Percentiles rank a stretch among this genome's conserved stretches.
Conservation (phyloP, 176 grass and related monocot genomes). For the Bolboschoenus planiculmis region DNA sequence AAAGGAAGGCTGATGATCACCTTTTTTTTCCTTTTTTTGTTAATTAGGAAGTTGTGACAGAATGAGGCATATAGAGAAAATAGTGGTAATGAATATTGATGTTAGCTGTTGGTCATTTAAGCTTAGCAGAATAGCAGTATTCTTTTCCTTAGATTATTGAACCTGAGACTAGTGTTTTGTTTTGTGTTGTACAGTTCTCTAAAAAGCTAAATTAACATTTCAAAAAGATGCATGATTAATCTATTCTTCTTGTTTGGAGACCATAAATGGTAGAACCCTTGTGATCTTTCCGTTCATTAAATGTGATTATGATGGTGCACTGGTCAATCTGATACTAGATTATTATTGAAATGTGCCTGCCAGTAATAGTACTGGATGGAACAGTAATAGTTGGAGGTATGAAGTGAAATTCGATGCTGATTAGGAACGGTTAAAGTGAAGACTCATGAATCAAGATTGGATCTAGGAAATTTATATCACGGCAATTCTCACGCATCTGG, state of each 20-base stretch:
- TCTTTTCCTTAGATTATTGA: constrained; percentile 57
- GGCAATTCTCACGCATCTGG: background rate
- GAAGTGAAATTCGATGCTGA: background rate
- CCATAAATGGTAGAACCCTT: constrained; percentile 27
- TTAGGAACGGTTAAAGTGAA: background rate
- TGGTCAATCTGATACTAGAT: constrained; percentile 14
- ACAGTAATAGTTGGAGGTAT: constrained; percentile 3
- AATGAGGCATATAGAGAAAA: constrained; percentile 42
- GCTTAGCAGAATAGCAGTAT: constrained; percentile 49
- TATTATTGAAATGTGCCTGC: constrained; percentile 26
- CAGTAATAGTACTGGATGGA: constrained; percentile 29
- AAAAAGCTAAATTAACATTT: constrained; percentile 42
- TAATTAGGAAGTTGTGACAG: constrained; percentile 34
- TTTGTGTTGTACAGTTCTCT: constrained; percentile 63
- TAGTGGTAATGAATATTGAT: constrained; percentile 34
- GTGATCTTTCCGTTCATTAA: constrained; percentile 37
- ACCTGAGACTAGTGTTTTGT: constrained; percentile 52
- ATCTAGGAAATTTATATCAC: background rate
- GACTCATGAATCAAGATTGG: background rate
- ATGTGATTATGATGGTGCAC: constrained; percentile 18
- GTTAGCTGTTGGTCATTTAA: constrained; percentile 29
- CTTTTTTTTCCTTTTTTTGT: constrained; percentile 44
- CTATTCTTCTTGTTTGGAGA: constrained; percentile 17
- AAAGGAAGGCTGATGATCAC: constrained; percentile 32
- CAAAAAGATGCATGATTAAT: constrained; percentile 21